These are phyloP conservation scores for Populus simonii DNA, from an alignment of 345 rosid species.

Conservation along the genomic window DNA sequence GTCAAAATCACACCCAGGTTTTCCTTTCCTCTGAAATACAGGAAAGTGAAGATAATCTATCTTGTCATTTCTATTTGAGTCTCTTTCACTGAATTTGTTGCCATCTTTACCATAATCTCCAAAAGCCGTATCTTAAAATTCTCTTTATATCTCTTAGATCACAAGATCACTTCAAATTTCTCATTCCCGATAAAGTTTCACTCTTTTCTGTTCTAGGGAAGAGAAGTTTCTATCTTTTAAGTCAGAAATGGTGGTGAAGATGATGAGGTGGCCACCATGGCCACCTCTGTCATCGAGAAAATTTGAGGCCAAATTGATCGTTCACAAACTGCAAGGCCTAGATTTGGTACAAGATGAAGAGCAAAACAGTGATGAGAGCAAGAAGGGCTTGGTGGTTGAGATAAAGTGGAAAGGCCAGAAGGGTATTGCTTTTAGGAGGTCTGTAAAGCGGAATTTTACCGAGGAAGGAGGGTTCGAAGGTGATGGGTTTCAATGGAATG, in stretches of 20 bases:
- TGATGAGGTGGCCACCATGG: conserved; percentile 61
- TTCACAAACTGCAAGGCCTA: conserved; percentile 41
- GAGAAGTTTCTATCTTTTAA: neutral
- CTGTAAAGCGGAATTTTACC: conserved; percentile 35
- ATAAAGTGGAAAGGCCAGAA: conserved; percentile 56
- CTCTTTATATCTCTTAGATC: neutral
- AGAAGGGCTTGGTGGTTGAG: conserved; percentile 45
- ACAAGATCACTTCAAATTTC: neutral
- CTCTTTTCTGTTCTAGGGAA: neutral
- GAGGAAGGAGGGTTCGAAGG: conserved; percentile 43
- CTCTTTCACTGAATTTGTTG: neutral
- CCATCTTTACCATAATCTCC: neutral
- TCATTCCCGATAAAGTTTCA: neutral
- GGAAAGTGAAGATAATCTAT: neutral
- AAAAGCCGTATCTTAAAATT: neutral
- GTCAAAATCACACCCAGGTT: neutral
- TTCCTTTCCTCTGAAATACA: neutral
- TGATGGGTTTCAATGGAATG: conserved; percentile 62
- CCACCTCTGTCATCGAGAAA: conserved; percentile 43
- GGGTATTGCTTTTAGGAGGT: conserved; percentile 29
- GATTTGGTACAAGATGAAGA: conserved; percentile 13
- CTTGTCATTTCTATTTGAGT: too few relatives aligned
- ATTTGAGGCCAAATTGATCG: conserved; percentile 37
- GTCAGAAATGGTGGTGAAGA: conserved; percentile 41
- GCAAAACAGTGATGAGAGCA: conserved; percentile 13